Conservation (phyloP, 306 rosid genomes). For the Luffa aegyptiaca region DNA sequence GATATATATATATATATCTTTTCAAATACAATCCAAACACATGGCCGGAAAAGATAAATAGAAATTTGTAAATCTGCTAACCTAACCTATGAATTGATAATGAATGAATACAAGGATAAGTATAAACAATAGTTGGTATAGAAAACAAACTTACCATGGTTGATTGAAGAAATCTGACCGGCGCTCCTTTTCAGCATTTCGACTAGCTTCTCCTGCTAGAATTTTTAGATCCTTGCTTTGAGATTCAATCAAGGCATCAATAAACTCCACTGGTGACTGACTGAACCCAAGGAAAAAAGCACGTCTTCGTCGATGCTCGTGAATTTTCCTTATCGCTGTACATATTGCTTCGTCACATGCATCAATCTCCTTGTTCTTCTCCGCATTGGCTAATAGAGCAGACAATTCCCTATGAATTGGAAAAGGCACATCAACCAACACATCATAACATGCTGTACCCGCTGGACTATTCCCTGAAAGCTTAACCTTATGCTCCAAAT, state of each 20-base stretch:
- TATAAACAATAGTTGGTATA: not conserved
- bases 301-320: slow-evolving; percentile 88
- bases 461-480: slow-evolving; percentile 84
- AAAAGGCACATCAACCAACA: slow-evolving; percentile 82
- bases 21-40: not conserved
- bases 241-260: slow-evolving; percentile 82
- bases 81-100: not conserved
- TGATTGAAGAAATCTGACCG: slow-evolving; percentile 88
- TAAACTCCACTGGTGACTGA: slow-evolving; percentile 94
- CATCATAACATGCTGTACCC: slow-evolving; percentile 96
- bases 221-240: slow-evolving; percentile 89
- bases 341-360: slow-evolving; percentile 87
- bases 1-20: not conserved
- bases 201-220: slow-evolving; percentile 88
- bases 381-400: slow-evolving; percentile 71
- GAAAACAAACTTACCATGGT: slow-evolving; percentile 54
- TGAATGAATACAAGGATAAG: not conserved
- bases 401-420: slow-evolving; percentile 93
- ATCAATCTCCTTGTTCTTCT: slow-evolving; percentile 94
- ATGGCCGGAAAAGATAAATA: not conserved
- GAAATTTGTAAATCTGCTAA: not conserved
- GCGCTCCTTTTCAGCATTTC: slow-evolving; percentile 79
- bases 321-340: slow-evolving; percentile 77
- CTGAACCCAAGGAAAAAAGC: slow-evolving; percentile 97
- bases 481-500: slow-evolving; percentile 82